A percentile compares a stretch with the other conserved stretches of the same genome.
phyloP scores from a whole-genome alignment of 345 rosid species.

The Kandelia obovata region DNA sequence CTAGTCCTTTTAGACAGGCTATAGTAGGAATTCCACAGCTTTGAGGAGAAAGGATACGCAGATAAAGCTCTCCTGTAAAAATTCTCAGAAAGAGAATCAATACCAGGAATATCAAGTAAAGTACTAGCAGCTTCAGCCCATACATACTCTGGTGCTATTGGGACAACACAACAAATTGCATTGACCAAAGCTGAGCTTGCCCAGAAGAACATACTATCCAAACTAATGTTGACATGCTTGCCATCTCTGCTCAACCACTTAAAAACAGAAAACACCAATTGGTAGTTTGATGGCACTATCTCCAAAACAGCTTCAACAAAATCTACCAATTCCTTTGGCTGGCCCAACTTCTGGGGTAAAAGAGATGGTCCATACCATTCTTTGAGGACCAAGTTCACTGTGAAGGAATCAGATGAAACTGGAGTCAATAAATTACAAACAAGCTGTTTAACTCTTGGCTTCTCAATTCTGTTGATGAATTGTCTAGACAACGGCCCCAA shows the following conservation, averaged over 20 bases:
- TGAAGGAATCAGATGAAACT: constrained; percentile 39
- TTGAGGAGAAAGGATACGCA: constrained; percentile 63
- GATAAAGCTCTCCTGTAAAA: constrained; percentile 63
- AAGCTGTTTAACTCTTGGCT: constrained; percentile 57
- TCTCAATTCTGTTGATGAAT: constrained; percentile 53
- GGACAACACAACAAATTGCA: constrained; percentile 60
- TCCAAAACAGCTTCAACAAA: constrained; percentile 73
- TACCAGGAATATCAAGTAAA: constrained; percentile 37
- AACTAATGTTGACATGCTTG: constrained; percentile 14
- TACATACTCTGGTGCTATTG: constrained; percentile 69
- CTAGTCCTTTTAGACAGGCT: constrained; percentile 21
- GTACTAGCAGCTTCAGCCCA: constrained; percentile 74
- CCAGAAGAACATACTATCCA: constrained; percentile 64
- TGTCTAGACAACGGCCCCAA: constrained; percentile 60
- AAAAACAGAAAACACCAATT: constrained; percentile 54
- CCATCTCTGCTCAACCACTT: constrained; percentile 41
- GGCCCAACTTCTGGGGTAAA: constrained; percentile 47
- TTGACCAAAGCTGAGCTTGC: constrained; percentile 51
- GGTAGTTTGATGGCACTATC: constrained; percentile 64
- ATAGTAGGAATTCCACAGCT: constrained; percentile 53
- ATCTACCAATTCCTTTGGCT: constrained; percentile 65
- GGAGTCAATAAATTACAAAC: constrained; percentile 56
- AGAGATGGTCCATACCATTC: constrained; percentile 75
- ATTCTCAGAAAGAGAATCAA: constrained; percentile 38
- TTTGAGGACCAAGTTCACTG: constrained; percentile 67